Base-by-base conservation (phyloP, 495 filamentous ascomycete genomes). In the Copromyces sp. region DNA sequence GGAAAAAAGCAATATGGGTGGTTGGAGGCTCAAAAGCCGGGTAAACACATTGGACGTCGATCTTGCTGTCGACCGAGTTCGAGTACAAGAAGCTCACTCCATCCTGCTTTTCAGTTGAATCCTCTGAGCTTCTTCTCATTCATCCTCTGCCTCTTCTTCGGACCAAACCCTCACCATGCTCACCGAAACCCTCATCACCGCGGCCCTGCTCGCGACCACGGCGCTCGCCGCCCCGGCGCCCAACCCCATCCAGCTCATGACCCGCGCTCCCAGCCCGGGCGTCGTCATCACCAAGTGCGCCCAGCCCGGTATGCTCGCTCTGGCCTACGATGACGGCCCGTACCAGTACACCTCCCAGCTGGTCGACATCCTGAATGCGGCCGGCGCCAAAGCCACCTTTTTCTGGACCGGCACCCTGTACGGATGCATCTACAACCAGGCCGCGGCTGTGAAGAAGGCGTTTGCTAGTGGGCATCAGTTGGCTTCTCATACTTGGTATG, bases 321-420 rank as follows among this genome's bases (percentile, higher is more conserved):
- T 86, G 47, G 93, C 92, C 0, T 94, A 88, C 78, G 92, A 94
- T 70, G 92, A 94, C 76, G 92, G 92, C 1, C 91, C 92, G 9
- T 90, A 88, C 68, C 81, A 85, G 40, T 93, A 91, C 79, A 94
- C 91, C 0, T 78, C 77, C 9, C 84, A 88, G 69, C 84, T 94
- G 35, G 83, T 94, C 38, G 88, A 93, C 77, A 80, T 91, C 44
- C 86, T 94, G 39, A 87, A 87, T 68, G 80, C 79, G 47, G 91
- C 89, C 75, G 81, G 84, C 35, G 89, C 88, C 9, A 91, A 90
- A 70, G 86, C 80, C 39, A 88, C 86, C 45, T 88, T 88, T 76
- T 88, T 88, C 78, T 81, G 79, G 53, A 87, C 85, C 4, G 86
- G 86, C n/a, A 87, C 86, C 12, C 81, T 88, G 29, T 88, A 88